These are phyloP conservation scores for cucumber (Cucumis sativus) DNA, from an alignment of 306 rosid genomes.

Conservation along the genomic window DNA sequence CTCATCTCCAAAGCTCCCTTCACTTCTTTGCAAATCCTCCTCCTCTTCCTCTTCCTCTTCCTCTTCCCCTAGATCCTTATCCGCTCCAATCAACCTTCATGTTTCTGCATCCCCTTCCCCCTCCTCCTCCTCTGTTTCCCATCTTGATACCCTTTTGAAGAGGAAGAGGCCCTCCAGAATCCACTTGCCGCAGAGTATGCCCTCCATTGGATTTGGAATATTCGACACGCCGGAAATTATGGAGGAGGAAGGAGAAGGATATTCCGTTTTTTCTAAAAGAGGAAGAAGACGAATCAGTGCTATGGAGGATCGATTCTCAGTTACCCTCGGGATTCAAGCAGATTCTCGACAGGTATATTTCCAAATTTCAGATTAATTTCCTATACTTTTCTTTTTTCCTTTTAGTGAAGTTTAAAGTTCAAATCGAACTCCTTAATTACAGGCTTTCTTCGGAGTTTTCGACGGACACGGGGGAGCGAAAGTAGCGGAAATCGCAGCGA, in stretches of 20 bases:
- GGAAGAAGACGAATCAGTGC: constrained; percentile 21
- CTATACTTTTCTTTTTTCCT: not conserved
- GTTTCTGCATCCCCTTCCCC: constrained; percentile 8
- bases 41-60: constrained; percentile 9
- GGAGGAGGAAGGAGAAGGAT: constrained; percentile 36
- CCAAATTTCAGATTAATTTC: not conserved
- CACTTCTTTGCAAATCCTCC: constrained; percentile 15
- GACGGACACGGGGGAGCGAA: constrained; percentile 47
- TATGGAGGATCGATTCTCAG: constrained; percentile 44
- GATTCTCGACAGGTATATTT: constrained; percentile 31
- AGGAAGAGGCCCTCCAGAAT: constrained; percentile 38
- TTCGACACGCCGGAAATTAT: constrained; percentile 14
- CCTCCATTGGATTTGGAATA: constrained; percentile 4
- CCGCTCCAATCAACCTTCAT: constrained; percentile 7
- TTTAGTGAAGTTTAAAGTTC: too few relatives aligned
- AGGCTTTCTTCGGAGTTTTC: constrained; percentile 42
- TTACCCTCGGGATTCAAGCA: constrained; percentile 16
- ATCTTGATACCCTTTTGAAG: constrained; percentile 17
- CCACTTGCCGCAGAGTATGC: constrained; percentile 9
- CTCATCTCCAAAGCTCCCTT: constrained; percentile 24
- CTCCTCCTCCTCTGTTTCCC: not conserved
- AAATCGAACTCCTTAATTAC: not conserved
- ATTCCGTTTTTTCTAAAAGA: constrained; percentile 38
- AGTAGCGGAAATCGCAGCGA: constrained; percentile 40
- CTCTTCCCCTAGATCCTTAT: constrained; percentile 21